Evolutionary conservation across 768 basidiomycete genomes (phyloP), one percentile per base, ranked within the genome.

Genomic region (Tulasnella sp.): DNA sequence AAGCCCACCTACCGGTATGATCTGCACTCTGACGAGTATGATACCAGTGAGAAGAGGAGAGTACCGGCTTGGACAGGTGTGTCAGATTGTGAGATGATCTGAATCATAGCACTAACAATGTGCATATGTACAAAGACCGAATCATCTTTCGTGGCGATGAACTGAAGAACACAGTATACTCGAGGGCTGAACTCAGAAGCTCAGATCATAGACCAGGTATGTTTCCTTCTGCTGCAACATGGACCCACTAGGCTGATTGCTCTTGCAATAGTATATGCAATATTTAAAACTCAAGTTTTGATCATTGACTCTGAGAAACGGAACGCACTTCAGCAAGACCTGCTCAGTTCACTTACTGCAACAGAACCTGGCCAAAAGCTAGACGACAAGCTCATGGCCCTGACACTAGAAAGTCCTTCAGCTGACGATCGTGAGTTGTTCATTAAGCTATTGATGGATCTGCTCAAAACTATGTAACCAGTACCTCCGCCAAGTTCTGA

Each of bases 51-150:
- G 66, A 99, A 98, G 69, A 78, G 81, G 75, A 77, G 95, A 22
- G 83, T 95, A 61, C 95, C 95, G 4, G 89, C 93, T 15, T 98
- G 92, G 92, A 98, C 93, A 59, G 90, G 90, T 90, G 50, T 53
- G 74, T 57, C 16, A 29, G 28, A 28, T 28, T 33, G n/a, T 25
- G 13, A 31, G 50, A 25, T 33, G 19, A 16, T 34, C 22, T 43
- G 3, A 3, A 27, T 29, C 35, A 29, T 22, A 34, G 55, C 54
- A 50, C 40, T 64, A 48, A 59, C n/a, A 12, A 37, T 45, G 33
- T 33, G 37, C 12, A 37, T 42, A 29, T 15, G 34, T 5, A 48
- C 33, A n/a, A 60, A 90, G 95, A 99, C 69, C 86, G 95, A n/a
- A 78, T 99, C 6, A 63, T 99, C 53, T 92, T 82, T 68, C 77